Evolutionary conservation across 768 basidiomycete species (phyloP), one percentile per base, ranked within the genome.

Genomic region (Phaeolepiota aurea): DNA sequence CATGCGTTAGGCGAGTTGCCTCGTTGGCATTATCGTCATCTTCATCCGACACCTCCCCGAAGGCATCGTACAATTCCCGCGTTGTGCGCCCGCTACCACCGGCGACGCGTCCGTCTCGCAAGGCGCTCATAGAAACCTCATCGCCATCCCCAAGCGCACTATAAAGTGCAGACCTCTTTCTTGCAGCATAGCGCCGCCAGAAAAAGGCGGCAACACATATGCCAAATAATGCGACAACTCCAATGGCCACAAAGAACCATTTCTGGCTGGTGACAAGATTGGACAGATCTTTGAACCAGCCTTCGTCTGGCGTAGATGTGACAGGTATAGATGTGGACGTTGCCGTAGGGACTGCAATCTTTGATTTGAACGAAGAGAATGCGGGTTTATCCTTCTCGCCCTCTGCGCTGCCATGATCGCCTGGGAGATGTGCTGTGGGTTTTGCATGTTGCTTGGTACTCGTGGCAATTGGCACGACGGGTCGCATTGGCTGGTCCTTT

Each of bases 51-150:
- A 81, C 72, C 54, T 91, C 90, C 23, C 90, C 91, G 62, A 98
- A 98, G 13, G 94, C 93, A 60, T 98, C 92, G 53, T 97, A 98
- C 46, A 99, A 56, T 61, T 97, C 94, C 63, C 85, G 85, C 37
- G 91, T 86, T 14, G 63, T 62, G 37, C 81, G 71, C 25, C 71
- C 64, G 16, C 69, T 57, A 20, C 52, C 64, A 21, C 55, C 49
- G 20, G 65, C 32, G 20, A 42, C 37, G 1, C 50, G 59, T 3
- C 64, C 54, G 16, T 68, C 59, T 14, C 74, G 68, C 20, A 96
- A 58, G 3, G 82, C 57, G 37, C 72, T 77, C 89, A 98, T 90
- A 5, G 80, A 77, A 40, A 93, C 59, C 37, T 84, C 83, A 39
- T 86, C 84, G 21, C 72, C 75, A 16, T 54, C 76, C 3, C 72